Conservation (phyloP, 345 rosid genomes). For the Citrus australasica region DNA sequence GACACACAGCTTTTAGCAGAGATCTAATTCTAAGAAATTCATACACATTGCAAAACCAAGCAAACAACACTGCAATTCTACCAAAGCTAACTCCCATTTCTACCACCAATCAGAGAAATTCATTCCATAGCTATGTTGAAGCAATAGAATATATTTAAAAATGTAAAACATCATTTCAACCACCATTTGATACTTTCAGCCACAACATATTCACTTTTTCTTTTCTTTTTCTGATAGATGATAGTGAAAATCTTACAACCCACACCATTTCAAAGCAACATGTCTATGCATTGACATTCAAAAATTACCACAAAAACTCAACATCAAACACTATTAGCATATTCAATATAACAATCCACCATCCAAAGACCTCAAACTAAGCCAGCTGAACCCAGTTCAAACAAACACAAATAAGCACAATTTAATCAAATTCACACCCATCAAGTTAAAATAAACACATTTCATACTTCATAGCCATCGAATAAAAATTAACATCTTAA, state of each 20-base stretch:
- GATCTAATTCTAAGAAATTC: not conserved
- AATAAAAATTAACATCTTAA: slow-evolving; percentile 1
- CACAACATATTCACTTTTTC: not conserved
- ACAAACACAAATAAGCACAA: not conserved
- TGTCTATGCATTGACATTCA: not conserved
- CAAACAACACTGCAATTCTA: not conserved
- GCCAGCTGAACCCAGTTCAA: not conserved
- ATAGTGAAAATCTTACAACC: not conserved
- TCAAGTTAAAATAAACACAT: not conserved
- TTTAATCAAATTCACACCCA: not conserved
- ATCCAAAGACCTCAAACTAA: not conserved
- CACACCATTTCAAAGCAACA: not conserved
- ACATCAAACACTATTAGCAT: not conserved
- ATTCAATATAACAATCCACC: not conserved
- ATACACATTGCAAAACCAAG: not conserved
- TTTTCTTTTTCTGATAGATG: not conserved
- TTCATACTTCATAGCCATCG: slow-evolving; percentile 1
- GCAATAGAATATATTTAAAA: not conserved
- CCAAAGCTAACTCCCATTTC: not conserved
- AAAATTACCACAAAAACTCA: not conserved
- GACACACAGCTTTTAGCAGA: not conserved
- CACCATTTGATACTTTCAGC: not conserved
- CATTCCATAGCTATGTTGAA: not conserved
- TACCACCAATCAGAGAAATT: not conserved
- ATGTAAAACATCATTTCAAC: not conserved